Conservation (phyloP, 495 filamentous ascomycete species). For the Bacidia rubella region DNA sequence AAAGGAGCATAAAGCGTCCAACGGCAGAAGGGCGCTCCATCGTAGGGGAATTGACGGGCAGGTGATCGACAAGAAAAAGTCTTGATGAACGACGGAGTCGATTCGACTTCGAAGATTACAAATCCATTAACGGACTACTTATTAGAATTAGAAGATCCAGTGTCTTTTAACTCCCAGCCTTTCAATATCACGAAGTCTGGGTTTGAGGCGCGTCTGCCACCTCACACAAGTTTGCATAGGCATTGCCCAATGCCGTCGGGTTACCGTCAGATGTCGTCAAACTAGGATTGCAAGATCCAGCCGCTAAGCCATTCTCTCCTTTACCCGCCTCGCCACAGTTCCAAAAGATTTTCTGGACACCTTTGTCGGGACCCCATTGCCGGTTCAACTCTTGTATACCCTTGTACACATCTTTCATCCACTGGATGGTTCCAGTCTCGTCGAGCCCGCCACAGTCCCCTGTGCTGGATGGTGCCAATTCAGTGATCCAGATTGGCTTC, state of each 20-base stretch:
- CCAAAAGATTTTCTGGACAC: slow-evolving; percentile 19
- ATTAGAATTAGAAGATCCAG: too few species aligned
- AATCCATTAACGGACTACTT: too few species aligned
- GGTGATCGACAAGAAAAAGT: too few species aligned
- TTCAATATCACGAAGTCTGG: background rate
- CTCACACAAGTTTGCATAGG: slow-evolving; percentile 8
- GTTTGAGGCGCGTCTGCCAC: background rate
- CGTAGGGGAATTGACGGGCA: too few species aligned
- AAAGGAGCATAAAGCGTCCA: background rate
- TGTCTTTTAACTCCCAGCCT: too few species aligned
- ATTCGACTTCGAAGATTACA: too few species aligned
- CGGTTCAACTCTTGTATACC: background rate
- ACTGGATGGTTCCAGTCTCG: background rate
- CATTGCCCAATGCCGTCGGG: slow-evolving; percentile 11
- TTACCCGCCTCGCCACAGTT: slow-evolving; percentile 12
- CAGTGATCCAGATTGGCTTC: slow-evolving; percentile 18
- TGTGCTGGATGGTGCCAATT: slow-evolving; percentile 10
- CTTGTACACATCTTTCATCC: slow-evolving; percentile 10
- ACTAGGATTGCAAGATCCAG: slow-evolving; percentile 14
- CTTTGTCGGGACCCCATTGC: background rate
- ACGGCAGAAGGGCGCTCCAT: background rate
- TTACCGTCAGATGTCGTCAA: slow-evolving; percentile 15
- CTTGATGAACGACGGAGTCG: too few species aligned
- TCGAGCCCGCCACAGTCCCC: slow-evolving; percentile 4
- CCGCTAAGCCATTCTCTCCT: background rate